A percentile compares a stretch with the other conserved stretches of the same genome.
These are phyloP conservation scores for Thelonectria rubi DNA, from an alignment of 2,329 filamentous ascomycete species.

Conservation along the genomic window DNA sequence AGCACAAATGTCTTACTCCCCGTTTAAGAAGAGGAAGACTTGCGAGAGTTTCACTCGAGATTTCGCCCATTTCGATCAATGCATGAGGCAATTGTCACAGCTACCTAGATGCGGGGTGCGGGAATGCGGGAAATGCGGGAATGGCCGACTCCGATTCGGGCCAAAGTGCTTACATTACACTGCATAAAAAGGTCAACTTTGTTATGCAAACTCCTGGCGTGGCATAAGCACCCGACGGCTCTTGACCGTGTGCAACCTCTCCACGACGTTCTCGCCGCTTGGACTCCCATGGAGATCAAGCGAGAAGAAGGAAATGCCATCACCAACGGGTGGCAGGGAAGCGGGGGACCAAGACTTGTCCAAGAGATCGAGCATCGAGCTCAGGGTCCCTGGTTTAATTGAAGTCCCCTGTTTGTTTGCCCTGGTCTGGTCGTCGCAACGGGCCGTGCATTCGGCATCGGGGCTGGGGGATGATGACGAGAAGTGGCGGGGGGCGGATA, in stretches of 20 bases:
- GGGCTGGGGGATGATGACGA: slow-evolving; percentile 10
- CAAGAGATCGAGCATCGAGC: slow-evolving; percentile 17
- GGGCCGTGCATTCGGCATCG: slow-evolving; percentile 6
- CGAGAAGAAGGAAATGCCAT: background rate
- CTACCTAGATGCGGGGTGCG: slow-evolving; percentile 6
- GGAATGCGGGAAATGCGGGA: background rate
- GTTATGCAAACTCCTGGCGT: slow-evolving; percentile 14
- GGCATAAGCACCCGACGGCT: slow-evolving; percentile 14
- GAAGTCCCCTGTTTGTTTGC: slow-evolving; percentile 1
- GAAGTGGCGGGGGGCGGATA: slow-evolving; percentile 13
- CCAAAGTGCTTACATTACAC: slow-evolving; percentile 20
- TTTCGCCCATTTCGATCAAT: background rate
- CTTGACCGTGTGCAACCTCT: background rate
- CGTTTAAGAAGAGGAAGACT: no score
- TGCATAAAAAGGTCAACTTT: slow-evolving; percentile 1
- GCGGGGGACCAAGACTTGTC: slow-evolving; percentile 1
- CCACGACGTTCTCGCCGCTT: background rate
- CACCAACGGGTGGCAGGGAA: slow-evolving; percentile 10
- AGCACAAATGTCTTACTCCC: no score
- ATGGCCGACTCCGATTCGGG: slow-evolving; percentile 9
- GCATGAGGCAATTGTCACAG: slow-evolving; percentile 1
- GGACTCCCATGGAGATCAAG: background rate
- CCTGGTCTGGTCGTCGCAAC: slow-evolving; percentile 5
- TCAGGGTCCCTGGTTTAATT: slow-evolving; percentile 6
- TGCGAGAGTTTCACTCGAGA: no score